Base-by-base conservation (phyloP, 139 green algal genomes). In the Chlorella sp. region DNA sequence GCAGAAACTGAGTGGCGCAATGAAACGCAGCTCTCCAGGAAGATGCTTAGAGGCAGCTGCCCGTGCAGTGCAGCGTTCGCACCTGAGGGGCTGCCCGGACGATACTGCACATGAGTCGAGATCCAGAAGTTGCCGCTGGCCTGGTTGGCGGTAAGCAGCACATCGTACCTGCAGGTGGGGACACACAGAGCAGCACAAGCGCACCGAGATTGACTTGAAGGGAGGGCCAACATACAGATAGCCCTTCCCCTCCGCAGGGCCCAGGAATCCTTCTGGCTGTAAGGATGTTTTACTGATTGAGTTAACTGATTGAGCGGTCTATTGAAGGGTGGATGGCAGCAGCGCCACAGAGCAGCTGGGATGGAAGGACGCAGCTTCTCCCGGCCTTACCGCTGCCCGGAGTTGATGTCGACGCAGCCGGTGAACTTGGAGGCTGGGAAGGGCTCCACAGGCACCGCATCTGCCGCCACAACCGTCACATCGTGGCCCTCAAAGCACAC, bases 321-420 rank as follows among this genome's bases (percentile, higher is more conserved):
- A 5, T 57, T 5, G 9, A 5, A n/a, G n/a, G 48, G 48, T 16
- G 48, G 48, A 9, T 57, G 48, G 48, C 48, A 57, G 48, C 48
- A 57, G 48, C 9, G 48, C 7, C 48, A 57, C 7, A 57, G 48
- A 57, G 48, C 7, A 57, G 48, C 48, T 57, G 48, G 48, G 48
- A 9, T 9, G 48, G 48, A 57, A 9, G 48, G 7, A 9, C 48
- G 7, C 9, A 9, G 7, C 48, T 16, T n/a, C 48, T 16, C 48
- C 48, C 48, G 9, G 48, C 14, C 89, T 19, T 73, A 96, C 93
- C 95, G 91, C 87, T 97, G 95, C 26, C 95, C 95, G 0, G 84
- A 87, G 88, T 96, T 97, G 85, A 97, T 73, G 86, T 96, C 94
- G 0, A 97, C 81, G 71, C 94, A 96, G 61, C 73, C 64, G 2